Evolutionary conservation across 768 basidiomycete genomes (phyloP).

Genomic region (Xanthoconium stramineum): DNA sequence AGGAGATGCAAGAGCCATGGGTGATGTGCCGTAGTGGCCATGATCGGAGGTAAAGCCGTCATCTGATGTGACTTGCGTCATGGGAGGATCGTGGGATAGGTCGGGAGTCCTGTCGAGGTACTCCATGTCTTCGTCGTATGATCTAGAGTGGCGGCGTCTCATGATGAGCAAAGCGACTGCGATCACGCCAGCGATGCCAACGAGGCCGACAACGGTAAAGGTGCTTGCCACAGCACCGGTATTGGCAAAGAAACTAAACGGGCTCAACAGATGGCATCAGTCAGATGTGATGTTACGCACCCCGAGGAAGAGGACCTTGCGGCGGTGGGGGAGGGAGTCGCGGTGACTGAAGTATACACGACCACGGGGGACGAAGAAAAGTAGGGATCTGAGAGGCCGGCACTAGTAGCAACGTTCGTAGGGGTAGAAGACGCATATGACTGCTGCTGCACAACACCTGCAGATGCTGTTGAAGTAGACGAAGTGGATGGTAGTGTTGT

Average conservation of each 20-base stretch:
- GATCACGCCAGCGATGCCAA: conserved; percentile 32
- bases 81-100: conserved; percentile 7
- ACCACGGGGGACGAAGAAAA: neutral
- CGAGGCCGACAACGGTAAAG: conserved; percentile 41
- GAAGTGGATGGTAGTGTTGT: neutral
- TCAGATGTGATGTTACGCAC: conserved; percentile 6
- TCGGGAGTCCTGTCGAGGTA: conserved; percentile 24
- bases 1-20: conserved; percentile 14
- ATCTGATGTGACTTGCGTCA: conserved; percentile 8
- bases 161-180: conserved; percentile 27
- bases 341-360: neutral
- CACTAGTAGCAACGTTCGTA: neutral
- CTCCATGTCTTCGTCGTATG: conserved; percentile 28
- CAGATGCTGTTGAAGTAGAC: neutral
- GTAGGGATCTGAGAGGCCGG: neutral
- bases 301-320: conserved; percentile 17
- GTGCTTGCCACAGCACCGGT: conserved; percentile 46
- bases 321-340: conserved; percentile 15
- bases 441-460: neutral
- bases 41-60: conserved; percentile 22
- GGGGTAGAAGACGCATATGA: conserved; percentile 1
- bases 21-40: conserved; percentile 20
- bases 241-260: conserved; percentile 43
- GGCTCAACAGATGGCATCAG: neutral
- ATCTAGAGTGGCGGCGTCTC: conserved; percentile 28